Conservation (phyloP, 2,329 filamentous ascomycete species). For the Phoma sp. region DNA sequence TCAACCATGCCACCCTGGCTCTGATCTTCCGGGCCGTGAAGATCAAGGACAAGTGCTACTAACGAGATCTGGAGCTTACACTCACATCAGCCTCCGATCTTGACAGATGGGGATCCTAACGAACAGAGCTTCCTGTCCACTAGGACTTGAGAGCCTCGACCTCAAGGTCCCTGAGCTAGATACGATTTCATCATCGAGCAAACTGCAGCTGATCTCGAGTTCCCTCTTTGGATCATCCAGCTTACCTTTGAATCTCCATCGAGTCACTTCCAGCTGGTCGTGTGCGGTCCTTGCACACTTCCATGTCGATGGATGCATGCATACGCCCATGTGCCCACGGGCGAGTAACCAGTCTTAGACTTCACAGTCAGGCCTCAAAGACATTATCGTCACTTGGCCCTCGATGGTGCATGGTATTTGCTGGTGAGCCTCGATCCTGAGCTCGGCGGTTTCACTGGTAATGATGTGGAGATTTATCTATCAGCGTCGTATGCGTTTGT, state of each 20-base stretch:
- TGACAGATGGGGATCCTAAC: not conserved
- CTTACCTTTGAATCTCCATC: not conserved
- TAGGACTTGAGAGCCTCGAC: not conserved
- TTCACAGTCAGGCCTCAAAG: not conserved
- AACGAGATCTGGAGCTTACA: not conserved
- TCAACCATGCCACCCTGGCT: conserved; percentile 8
- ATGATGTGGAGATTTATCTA: not conserved
- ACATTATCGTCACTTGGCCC: not conserved
- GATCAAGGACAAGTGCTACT: conserved; percentile 19
- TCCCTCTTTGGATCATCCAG: not conserved
- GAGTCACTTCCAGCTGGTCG: not conserved
- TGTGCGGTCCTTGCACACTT: not conserved
- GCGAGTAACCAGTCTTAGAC: not conserved
- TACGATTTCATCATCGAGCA: not conserved
- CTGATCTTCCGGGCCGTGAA: conserved; percentile 29
- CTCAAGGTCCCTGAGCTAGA: not conserved
- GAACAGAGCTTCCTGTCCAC: not conserved
- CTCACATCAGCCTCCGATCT: conserved; percentile 5
- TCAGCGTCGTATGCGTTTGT: not conserved
- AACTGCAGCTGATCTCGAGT: not conserved
- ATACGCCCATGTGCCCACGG: not conserved
- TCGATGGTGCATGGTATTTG: not conserved
- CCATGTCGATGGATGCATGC: not conserved
- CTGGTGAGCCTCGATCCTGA: not conserved
- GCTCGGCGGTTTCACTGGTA: not conserved